Percentiles rank a stretch among this genome's conserved stretches.
Conservation (phyloP, 208 protist genomes). For the Herpetomonas tarakana region DNA sequence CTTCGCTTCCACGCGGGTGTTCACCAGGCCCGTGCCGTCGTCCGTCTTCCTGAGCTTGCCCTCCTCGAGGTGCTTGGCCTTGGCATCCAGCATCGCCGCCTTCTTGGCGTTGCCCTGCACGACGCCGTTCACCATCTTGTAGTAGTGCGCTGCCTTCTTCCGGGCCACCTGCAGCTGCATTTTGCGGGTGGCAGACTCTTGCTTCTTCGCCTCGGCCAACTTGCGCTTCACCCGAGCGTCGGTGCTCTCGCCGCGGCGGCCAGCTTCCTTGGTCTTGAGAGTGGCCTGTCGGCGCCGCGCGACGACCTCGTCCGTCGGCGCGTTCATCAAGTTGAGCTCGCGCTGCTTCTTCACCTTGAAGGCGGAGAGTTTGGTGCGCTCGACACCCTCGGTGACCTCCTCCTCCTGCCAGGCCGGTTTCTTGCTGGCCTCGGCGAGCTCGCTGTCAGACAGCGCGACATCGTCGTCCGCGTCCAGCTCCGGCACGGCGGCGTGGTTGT, state of each 20-base stretch:
- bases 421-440: conserved; percentile 51
- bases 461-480: conserved; percentile 79
- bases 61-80: conserved; percentile 75
- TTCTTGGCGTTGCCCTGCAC: conserved; percentile 63
- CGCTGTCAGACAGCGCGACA: conserved; percentile 82
- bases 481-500: conserved; percentile 38
- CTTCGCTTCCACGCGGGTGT: conserved; percentile 45
- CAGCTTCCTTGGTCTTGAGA: conserved; percentile 38
- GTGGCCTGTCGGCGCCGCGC: conserved; percentile 66
- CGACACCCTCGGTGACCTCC: conserved; percentile 76
- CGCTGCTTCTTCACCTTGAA: conserved; percentile 89
- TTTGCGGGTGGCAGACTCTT: conserved; percentile 76
- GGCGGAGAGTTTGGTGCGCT: conserved; percentile 71
- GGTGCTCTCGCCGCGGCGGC: conserved; percentile 31
- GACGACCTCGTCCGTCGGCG: conserved; percentile 76
- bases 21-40: conserved; percentile 65
- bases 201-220: conserved; percentile 57
- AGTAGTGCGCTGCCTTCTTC: conserved; percentile 88
- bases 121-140: conserved; percentile 88
- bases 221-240: conserved; percentile 66
- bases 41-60: conserved; percentile 48
- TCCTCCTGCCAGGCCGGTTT: conserved; percentile 74
- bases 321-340: conserved; percentile 87
- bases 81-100: conserved; percentile 49
- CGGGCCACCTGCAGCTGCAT: conserved; percentile 90